Base-by-base conservation (phyloP, 2,329 filamentous ascomycete genomes). In the Phialophora expanda region DNA sequence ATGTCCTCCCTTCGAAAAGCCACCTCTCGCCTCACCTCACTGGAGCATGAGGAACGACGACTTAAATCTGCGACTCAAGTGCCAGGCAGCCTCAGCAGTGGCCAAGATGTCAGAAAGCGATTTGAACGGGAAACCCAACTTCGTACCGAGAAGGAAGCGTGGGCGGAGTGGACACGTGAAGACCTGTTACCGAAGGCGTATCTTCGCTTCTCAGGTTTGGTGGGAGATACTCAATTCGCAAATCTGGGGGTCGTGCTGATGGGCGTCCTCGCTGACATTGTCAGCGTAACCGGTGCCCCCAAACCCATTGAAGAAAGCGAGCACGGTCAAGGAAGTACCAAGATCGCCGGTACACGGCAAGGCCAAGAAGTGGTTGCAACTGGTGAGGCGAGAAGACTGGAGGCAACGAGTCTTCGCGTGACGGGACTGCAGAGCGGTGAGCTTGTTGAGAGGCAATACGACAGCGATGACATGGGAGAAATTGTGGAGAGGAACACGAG, bases 211-310 rank as follows among this genome's bases (percentile, higher is more conserved):
- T 87, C 88, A 0, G 89, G 88, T 68, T 79, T 94, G 50, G 80
- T 89, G 3, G 88, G 88, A 20, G 90, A 93, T 75, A 86, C 84
- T 38, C 90, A 92, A 73, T 91, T 91, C 76, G 86, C 90, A 2
- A 81, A 87, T 3, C 81, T 94, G 2, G 91, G 91, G 3, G 80
- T 92, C 22, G 82, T 91, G 68, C 82, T 94, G 9, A 75, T 93
- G 54, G 87, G 85, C 22, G 78, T 86, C 1, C 78, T 93, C 65
- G 88, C 88, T 3, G 85, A 86, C 67, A 77, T 89, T 24, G 78
- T 84, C 66, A 78, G 78, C 58, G 76, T 81, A 1, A 75, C 86
- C 57, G 75, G 76, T 8, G 62, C 65, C 54, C 3, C n/a, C 58
- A 8, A 61, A 6, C 24, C 32, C 17, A 14, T 60, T 61, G 7